phyloP scores from a whole-genome alignment of 192 early-diverging fungal species.

The Dissophora globulifera region DNA sequence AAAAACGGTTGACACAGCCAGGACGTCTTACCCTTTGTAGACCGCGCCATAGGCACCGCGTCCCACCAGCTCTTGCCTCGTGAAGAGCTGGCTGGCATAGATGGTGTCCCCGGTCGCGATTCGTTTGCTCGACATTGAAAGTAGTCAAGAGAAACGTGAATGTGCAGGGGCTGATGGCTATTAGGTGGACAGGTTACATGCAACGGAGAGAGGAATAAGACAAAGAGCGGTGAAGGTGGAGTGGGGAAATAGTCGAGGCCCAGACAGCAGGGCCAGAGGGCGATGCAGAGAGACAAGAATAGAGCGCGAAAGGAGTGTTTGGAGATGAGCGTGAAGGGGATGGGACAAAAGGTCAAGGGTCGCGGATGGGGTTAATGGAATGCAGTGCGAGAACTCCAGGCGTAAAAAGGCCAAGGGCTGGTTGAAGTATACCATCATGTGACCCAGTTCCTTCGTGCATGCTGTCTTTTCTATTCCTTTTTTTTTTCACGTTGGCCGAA shows the following conservation, averaged over 20 bases:
- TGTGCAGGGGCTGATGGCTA: neutral
- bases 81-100: slow-evolving; percentile 61
- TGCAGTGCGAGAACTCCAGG: too few species aligned
- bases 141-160: neutral
- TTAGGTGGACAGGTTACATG: neutral
- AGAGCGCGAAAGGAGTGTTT: neutral
- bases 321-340: neutral
- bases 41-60: slow-evolving; percentile 78
- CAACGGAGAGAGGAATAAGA: neutral
- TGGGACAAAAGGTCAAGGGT: neutral
- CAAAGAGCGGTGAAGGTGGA: neutral
- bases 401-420: too few species aligned
- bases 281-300: neutral
- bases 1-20: too few species aligned
- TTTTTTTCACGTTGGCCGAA: too few species aligned
- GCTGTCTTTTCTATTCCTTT: too few species aligned
- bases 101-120: slow-evolving; percentile 48
- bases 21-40: slow-evolving; percentile 67
- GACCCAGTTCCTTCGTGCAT: too few species aligned
- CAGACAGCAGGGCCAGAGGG: neutral
- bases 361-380: neutral
- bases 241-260: neutral
- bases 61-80: slow-evolving; percentile 65
- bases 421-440: too few species aligned
- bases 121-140: slow-evolving; percentile 47